Evolutionary conservation across 2,329 filamentous ascomycete genomes (phyloP), one percentile per base, ranked within the genome.

Genomic region (Aspergillus fructus): DNA sequence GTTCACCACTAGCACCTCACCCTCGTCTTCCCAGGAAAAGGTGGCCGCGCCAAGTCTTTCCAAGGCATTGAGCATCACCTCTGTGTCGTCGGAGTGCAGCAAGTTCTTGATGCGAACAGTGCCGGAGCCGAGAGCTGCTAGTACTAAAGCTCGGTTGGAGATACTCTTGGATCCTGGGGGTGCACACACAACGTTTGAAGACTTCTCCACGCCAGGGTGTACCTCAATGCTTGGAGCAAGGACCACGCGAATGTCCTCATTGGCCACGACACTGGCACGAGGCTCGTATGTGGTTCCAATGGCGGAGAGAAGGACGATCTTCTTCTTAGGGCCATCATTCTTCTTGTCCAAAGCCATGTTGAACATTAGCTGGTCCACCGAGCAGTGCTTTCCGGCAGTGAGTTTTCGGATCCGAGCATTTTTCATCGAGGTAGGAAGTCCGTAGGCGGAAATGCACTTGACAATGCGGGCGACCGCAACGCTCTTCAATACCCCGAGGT

Each of bases 331-430:
- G 2, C 94, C 94, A 45, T 96, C 90, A 64, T 99, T 99, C 81
- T 99, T 99, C 83, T 99, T 99, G 77, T 99, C 94, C 8, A 99
- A 89, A 0, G 89, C 92, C 94, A 99, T 99, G 72, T 96, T 96
- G 64, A 89, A 83, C 56, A 99, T 82, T 51, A 99, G 77, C 37
- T 89, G 84, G 65, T 97, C 90, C 2, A 97, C 90, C 0, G 90
- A 88, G 71, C 94, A 99, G 63, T 85, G 82, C 76, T 96, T 97
- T 53, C 89, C 90, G 2, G 91, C 93, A 4, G 91, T 93, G 60
- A 94, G 79, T 68, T 88, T 90, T 43, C 89, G 83, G 43, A 99
- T 88, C 30, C 87, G 86, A 72, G 92, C 90, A 76, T 99, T 93
- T 37, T 89, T 83, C 8, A 97, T 75, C 0, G 91, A 92, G 4